Evolutionary conservation across 768 basidiomycete genomes (phyloP).

Genomic region (Pleurotus salmoneostramineus): DNA sequence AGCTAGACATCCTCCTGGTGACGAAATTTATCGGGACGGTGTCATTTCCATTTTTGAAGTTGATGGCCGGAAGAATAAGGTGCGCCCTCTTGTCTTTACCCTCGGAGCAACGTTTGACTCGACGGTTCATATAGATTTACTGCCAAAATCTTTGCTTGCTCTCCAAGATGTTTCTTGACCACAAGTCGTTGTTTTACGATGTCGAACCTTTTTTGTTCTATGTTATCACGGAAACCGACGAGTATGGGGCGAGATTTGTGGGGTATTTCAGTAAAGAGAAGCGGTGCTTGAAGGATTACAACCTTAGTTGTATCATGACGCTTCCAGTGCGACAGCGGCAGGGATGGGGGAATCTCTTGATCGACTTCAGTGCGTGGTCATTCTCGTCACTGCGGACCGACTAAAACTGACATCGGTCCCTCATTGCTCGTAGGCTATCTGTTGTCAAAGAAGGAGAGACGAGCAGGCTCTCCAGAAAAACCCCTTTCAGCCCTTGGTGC

Average conservation of each 20-base stretch:
- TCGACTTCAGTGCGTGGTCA: conserved; percentile 87
- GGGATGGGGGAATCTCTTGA: conserved; percentile 96
- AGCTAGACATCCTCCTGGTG: conserved; percentile 91
- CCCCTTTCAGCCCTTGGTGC: conserved; percentile 91
- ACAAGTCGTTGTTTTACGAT: conserved; percentile 98
- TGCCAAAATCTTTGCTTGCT: conserved; percentile 97
- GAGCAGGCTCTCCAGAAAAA: conserved; percentile 91
- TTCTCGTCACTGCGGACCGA: background rate
- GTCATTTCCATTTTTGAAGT: conserved; percentile 92
- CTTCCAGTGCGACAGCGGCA: conserved; percentile 90
- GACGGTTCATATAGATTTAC: conserved; percentile 65
- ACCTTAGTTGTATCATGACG: conserved; percentile 99
- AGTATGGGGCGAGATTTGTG: conserved; percentile 87
- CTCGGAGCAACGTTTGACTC: background rate
- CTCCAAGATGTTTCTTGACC: conserved; percentile 98
- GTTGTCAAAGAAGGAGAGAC: conserved; percentile 90
- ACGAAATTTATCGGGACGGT: conserved; percentile 95
- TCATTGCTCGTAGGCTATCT: conserved; percentile 68
- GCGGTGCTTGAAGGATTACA: conserved; percentile 91
- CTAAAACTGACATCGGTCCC: conserved; percentile 8
- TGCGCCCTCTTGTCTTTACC: conserved; percentile 18
- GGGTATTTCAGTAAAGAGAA: conserved; percentile 99
- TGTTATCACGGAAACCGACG: conserved; percentile 91
- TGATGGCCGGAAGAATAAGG: conserved; percentile 97
- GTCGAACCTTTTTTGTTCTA: conserved; percentile 99